Evolutionary conservation across 2,329 filamentous ascomycete species (phyloP).

Genomic region (Diaporthe batatas): DNA sequence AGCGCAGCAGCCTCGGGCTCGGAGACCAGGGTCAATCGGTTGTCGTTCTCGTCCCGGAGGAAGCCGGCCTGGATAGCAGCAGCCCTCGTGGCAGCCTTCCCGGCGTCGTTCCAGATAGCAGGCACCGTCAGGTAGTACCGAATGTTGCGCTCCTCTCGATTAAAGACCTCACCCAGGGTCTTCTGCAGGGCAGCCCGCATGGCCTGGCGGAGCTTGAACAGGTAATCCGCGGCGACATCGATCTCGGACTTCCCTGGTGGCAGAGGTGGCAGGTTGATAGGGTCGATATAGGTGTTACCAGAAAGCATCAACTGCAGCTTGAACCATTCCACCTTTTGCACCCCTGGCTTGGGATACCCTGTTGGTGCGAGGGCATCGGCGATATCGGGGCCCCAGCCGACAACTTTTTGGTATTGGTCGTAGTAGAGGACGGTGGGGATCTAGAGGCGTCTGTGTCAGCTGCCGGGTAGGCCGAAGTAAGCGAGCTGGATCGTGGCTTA

Average conservation of each 20-base stretch:
- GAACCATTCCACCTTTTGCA: conserved; percentile 99
- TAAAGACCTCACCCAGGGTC: conserved; percentile 96
- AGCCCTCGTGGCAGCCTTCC: conserved; percentile 94
- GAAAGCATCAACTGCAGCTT: conserved; percentile 99
- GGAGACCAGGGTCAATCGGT: conserved; percentile 92
- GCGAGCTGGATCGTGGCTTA: conserved; percentile 54
- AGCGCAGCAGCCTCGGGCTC: conserved; percentile 97
- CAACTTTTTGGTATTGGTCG: conserved; percentile 98
- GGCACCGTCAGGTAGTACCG: conserved; percentile 98
- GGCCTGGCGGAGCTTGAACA: conserved; percentile 97
- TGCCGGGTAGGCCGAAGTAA: background rate
- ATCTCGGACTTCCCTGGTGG: conserved; percentile 98
- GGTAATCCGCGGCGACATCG: conserved; percentile 98
- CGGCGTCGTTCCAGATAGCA: conserved; percentile 99
- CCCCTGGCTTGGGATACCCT: conserved; percentile 95
- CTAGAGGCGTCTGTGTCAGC: conserved; percentile 58
- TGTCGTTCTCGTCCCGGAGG: conserved; percentile 96
- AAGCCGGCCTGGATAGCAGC: conserved; percentile 98
- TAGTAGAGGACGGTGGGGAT: conserved; percentile 99
- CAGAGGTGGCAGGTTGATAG: conserved; percentile 97
- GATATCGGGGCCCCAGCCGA: conserved; percentile 99
- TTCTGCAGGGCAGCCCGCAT: conserved; percentile 97
- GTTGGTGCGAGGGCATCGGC: conserved; percentile 96
- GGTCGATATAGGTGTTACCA: conserved; percentile 98
- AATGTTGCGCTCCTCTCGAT: conserved; percentile 97